Base-by-base conservation (phyloP, 164 flowering plant genomes). In the Vitis labrusca region DNA sequence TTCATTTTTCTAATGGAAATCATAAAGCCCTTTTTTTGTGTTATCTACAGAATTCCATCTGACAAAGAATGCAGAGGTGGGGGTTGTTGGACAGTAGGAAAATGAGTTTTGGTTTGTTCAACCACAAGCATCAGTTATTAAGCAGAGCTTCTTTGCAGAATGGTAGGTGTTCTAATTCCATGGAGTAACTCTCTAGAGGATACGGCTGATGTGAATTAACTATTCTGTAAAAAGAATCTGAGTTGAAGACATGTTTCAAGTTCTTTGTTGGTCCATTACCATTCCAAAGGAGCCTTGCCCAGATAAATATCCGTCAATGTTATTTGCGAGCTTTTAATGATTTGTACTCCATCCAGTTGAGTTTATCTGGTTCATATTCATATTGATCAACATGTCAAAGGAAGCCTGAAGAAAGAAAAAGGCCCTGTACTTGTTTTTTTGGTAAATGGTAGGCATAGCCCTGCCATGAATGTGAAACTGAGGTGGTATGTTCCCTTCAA, bases 281-380 rank as follows among this genome's bases (percentile, higher is more conserved):
- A 47, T n/a, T 49, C 50, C 27, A 23, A 23, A 23, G 27, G 27
- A 23, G 27, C 27, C 51, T n/a, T 50, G 51, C 56, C 13, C 55
- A 12, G 37, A 32, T 32, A 23, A n/a, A 13, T 49, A 19, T 23
- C 52, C 47, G 53, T 47, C 50, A 17, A 30, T 50, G 13, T 11
- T 64, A 27, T 16, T 64, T 50, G n/a, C 9, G 9, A 49, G 54
- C 66, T 49, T 64, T 55, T 17, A 63, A 63, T 37, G 27, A 47
- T n/a, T n/a, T 9, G 11, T 16, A 44, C 17, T 13, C 6, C 27
- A 63, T 63, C 51, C 19, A 3, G 64, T 61, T 14, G 5, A 3
- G 30, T 27, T 3, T 61, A 15, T 32, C 29, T 61, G 47, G 6
- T 53, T 53, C 16, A 53, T n/a, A 53, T 13, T 53, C n/a, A 53